phyloP scores from a whole-genome alignment of 2,329 filamentous ascomycete genomes.

The Monosporascus sp. region DNA sequence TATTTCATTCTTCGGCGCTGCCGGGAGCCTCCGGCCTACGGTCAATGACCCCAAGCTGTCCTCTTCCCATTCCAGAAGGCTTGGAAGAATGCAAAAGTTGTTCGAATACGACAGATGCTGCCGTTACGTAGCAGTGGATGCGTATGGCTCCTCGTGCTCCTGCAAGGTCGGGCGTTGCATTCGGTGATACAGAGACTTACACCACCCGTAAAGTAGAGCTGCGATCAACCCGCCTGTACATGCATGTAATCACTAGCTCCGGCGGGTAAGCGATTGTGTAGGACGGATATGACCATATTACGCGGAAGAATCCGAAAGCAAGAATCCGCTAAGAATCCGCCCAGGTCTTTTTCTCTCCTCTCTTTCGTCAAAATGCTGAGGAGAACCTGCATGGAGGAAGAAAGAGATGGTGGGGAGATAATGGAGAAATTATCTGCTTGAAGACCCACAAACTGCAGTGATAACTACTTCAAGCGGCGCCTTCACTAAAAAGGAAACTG shows the following conservation, averaged over 20 bases:
- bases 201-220: background rate
- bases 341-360: background rate
- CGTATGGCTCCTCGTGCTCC: background rate
- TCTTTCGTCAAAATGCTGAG: background rate
- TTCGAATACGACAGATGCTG: background rate
- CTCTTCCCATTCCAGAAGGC: background rate
- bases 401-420: background rate
- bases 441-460: too few relatives aligned
- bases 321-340: constrained; percentile 8
- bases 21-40: background rate
- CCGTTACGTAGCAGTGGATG: background rate
- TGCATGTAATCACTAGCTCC: constrained; percentile 26
- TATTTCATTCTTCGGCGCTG: background rate
- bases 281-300: constrained; percentile 1
- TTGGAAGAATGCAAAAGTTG: background rate
- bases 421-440: background rate
- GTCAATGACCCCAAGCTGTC: background rate
- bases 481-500: too few relatives aligned
- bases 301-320: constrained; percentile 11
- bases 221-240: constrained; percentile 6
- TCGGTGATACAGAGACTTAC: background rate
- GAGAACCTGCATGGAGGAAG: background rate
- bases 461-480: too few relatives aligned
- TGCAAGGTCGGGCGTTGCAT: background rate
- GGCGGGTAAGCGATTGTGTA: constrained; percentile 22